Conservation (phyloP, 352 stramenopile genomes). For the Plasmopara muralis region DNA sequence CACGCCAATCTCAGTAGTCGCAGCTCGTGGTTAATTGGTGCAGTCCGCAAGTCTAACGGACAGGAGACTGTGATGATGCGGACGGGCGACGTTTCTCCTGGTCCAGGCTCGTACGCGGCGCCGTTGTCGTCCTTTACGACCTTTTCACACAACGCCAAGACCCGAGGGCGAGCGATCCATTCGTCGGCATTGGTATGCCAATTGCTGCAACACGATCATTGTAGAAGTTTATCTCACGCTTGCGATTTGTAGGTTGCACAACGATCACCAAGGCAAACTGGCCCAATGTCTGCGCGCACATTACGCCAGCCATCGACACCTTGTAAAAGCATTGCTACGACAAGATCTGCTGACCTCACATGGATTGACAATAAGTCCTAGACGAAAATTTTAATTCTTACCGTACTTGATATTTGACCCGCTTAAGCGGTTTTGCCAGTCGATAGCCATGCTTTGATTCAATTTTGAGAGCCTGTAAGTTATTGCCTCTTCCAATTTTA, state of each 20-base stretch:
- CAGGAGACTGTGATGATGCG: constrained; percentile 72
- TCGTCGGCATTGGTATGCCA: constrained; percentile 16
- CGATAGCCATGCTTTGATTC: constrained; percentile 2
- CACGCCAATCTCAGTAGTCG: constrained; percentile 72
- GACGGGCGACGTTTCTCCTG: constrained; percentile 57
- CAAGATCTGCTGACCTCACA: constrained; percentile 16
- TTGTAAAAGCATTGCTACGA: constrained; percentile 13
- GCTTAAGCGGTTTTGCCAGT: constrained; percentile 4
- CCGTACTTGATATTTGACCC: not conserved
- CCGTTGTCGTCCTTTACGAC: constrained; percentile 63
- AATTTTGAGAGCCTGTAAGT: too few relatives aligned
- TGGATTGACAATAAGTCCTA: constrained; percentile 10
- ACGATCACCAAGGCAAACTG: constrained; percentile 21
- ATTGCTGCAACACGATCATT: constrained; percentile 1
- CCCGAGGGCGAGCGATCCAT: constrained; percentile 11
- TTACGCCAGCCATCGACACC: constrained; percentile 3
- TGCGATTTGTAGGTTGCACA: constrained; percentile 12
- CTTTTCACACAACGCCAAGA: constrained; percentile 71
- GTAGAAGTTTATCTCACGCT: constrained; percentile 9
- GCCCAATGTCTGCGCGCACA: constrained; percentile 6
- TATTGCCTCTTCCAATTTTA: too few relatives aligned
- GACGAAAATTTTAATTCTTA: not conserved
- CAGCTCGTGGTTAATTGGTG: constrained; percentile 74
- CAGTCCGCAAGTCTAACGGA: constrained; percentile 64
- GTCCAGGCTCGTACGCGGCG: constrained; percentile 62